Conservation (phyloP, 805 yeast genomes). For the Kazachstania bromeliacearum region DNA sequence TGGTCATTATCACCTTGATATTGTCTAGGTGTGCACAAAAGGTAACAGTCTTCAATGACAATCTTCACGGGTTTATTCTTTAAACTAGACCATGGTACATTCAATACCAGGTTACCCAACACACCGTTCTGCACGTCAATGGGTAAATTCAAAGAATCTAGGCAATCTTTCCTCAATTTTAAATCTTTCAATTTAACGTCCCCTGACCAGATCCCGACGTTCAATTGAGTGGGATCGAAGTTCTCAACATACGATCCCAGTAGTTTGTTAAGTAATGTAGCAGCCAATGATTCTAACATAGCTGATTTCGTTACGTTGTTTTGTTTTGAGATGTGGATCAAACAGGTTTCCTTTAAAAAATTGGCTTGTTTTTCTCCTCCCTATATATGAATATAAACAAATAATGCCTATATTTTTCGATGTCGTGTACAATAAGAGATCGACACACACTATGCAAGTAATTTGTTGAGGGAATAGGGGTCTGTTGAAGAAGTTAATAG, state of each 20-base stretch:
- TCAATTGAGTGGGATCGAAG: slow-evolving; percentile 89
- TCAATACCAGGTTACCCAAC: slow-evolving; percentile 78
- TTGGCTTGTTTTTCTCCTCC: neutral
- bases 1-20: slow-evolving; percentile 46
- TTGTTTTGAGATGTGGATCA: neutral
- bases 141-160: slow-evolving; percentile 80
- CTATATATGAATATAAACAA: too few relatives aligned
- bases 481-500: too few relatives aligned
- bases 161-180: slow-evolving; percentile 73
- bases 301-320: neutral
- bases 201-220: slow-evolving; percentile 96
- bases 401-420: too few relatives aligned
- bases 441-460: neutral
- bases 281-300: slow-evolving; percentile 33
- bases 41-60: slow-evolving; percentile 73
- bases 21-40: slow-evolving; percentile 69
- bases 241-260: slow-evolving; percentile 68
- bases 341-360: too few relatives aligned
- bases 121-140: slow-evolving; percentile 83
- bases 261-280: slow-evolving; percentile 26
- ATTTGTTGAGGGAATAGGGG: neutral
- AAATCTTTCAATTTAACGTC: slow-evolving; percentile 81
- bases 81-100: slow-evolving; percentile 94
- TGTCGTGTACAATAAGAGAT: too few relatives aligned
- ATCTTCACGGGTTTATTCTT: slow-evolving; percentile 89